These are phyloP conservation scores for Penicillium psychrosexuale DNA, from an alignment of 2,329 filamentous ascomycete genomes.

Conservation along the genomic window DNA sequence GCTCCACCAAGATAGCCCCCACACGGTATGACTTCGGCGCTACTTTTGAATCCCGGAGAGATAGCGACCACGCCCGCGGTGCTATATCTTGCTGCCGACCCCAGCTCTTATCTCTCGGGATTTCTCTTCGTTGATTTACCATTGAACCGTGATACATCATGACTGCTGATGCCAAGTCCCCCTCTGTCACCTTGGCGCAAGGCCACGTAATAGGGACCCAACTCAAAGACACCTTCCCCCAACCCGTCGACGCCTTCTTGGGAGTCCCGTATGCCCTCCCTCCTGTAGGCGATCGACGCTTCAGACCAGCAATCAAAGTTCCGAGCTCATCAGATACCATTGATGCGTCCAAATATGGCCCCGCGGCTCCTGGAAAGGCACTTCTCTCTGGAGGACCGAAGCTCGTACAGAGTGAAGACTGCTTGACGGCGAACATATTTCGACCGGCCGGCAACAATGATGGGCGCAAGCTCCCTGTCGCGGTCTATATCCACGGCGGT, in stretches of 20 bases:
- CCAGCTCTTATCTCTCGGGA: conserved; percentile 1
- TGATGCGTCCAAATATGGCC: conserved; percentile 38
- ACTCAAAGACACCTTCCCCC: conserved; percentile 22
- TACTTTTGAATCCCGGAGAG: conserved; percentile 11
- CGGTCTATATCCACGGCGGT: conserved; percentile 44
- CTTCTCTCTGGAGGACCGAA: conserved; percentile 49
- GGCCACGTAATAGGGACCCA: conserved; percentile 31
- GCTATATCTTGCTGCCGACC: conserved; percentile 3
- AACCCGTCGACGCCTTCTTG: conserved; percentile 43
- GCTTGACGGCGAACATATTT: conserved; percentile 43
- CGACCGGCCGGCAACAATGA: conserved; percentile 25
- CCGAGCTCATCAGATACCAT: conserved; percentile 24
- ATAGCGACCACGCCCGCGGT: background rate
- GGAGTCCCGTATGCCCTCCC: conserved; percentile 52
- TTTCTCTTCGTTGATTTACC: background rate
- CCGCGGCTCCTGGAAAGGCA: conserved; percentile 41
- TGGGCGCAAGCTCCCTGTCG: conserved; percentile 35
- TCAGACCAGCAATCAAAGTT: conserved; percentile 39
- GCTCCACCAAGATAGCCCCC: conserved; percentile 8
- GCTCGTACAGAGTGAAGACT: conserved; percentile 50
- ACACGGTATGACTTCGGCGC: conserved; percentile 17
- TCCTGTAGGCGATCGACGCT: conserved; percentile 48
- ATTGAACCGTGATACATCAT: background rate
- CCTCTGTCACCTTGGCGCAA: conserved; percentile 24
- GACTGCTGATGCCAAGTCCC: background rate